Conservation (phyloP, 768 basidiomycete species). For the Terana coerulea region DNA sequence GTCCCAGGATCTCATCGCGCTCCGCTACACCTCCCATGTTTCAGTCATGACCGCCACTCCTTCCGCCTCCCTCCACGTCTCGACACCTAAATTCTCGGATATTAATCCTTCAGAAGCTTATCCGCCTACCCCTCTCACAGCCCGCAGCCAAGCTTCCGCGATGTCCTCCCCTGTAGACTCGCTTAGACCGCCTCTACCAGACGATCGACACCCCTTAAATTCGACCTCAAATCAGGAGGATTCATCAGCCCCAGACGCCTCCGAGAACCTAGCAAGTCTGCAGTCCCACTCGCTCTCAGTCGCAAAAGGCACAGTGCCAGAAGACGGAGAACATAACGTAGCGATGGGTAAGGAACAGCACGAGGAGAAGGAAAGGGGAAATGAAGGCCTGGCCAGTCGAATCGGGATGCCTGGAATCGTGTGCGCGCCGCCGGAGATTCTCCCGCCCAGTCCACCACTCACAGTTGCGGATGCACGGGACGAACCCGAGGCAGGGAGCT, state of each 20-base stretch:
- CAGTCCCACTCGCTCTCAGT: background rate
- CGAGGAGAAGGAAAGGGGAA: conserved; percentile 6
- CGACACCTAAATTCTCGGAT: conserved; percentile 7
- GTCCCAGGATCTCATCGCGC: background rate
- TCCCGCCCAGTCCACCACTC: conserved; percentile 31
- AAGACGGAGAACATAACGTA: background rate
- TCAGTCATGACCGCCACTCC: conserved; percentile 16
- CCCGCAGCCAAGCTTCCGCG: conserved; percentile 6
- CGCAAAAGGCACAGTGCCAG: background rate
- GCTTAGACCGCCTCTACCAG: conserved; percentile 2
- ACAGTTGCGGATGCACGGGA: conserved; percentile 24
- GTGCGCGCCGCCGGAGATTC: conserved; percentile 17
- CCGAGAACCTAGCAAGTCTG: background rate
- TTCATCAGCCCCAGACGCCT: background rate
- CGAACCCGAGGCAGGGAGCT: conserved; percentile 1
- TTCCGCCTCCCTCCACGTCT: conserved; percentile 12
- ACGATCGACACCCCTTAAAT: background rate
- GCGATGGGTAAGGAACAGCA: background rate
- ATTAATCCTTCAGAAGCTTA: conserved; percentile 6
- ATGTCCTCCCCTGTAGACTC: conserved; percentile 6
- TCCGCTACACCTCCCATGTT: conserved; percentile 10
- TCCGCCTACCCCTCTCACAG: conserved; percentile 13
- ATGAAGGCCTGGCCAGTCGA: conserved; percentile 11
- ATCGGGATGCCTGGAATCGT: conserved; percentile 16
- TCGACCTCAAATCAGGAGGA: background rate